Percentiles rank a stretch among this genome's conserved stretches.
Evolutionary conservation across 2,329 filamentous ascomycete species (phyloP).

Genomic region (Calonectria pteridis): DNA sequence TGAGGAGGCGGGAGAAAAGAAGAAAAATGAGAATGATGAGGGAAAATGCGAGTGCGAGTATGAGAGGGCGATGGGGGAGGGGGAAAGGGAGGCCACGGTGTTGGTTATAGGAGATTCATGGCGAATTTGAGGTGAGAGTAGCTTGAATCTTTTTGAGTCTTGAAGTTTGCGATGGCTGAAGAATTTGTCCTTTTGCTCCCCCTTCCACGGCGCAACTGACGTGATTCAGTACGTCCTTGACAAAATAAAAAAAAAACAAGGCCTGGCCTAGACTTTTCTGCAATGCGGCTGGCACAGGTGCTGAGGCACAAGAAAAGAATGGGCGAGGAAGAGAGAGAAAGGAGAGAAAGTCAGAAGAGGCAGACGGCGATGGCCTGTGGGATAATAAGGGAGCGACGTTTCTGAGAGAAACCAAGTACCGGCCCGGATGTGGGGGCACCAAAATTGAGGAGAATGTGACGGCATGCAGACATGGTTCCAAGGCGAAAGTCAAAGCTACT

Average conservation of each 20-base stretch:
- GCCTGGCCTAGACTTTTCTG: constrained; percentile 1
- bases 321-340: neutral
- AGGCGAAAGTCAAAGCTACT: constrained; percentile 11
- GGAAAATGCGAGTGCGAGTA: constrained; percentile 1
- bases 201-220: constrained; percentile 2
- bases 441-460: constrained; percentile 19
- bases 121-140: neutral
- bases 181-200: constrained; percentile 3
- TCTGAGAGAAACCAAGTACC: constrained; percentile 10
- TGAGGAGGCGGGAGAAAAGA: constrained; percentile 34
- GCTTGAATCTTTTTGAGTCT: neutral
- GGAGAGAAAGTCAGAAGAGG: neutral
- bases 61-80: constrained; percentile 7
- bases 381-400: constrained; percentile 1
- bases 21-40: constrained; percentile 22
- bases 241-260: neutral
- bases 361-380: neutral
- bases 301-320: constrained; percentile 7
- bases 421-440: constrained; percentile 10
- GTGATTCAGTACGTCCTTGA: constrained; percentile 1
- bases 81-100: constrained; percentile 17
- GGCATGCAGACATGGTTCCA: constrained; percentile 11
- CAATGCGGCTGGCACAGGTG: neutral
- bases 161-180: constrained; percentile 1
- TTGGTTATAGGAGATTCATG: constrained; percentile 37